Conservation (phyloP, 1,284 basidiomycete genomes). For the Ganoderma multipileum region DNA sequence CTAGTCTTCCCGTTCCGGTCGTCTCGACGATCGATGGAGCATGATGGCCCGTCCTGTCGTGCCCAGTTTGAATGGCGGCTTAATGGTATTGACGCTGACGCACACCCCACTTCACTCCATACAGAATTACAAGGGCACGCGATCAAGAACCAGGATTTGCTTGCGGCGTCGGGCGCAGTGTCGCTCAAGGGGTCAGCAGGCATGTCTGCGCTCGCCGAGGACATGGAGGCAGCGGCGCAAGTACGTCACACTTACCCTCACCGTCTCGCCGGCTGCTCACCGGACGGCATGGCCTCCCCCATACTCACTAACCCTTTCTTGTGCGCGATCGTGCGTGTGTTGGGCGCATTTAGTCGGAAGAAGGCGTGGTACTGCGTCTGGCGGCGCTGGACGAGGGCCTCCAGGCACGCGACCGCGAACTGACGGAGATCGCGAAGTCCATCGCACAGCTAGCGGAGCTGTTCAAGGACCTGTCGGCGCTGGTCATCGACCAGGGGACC, state of each 20-base stretch:
- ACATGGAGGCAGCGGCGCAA: constrained; percentile 77
- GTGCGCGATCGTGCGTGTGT: constrained; percentile 18
- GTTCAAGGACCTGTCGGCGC: constrained; percentile 91
- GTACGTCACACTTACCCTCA: constrained; percentile 47
- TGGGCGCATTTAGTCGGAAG: constrained; percentile 38
- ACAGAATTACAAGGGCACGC: constrained; percentile 92
- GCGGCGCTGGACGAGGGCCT: constrained; percentile 57
- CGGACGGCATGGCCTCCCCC: constrained; percentile 28
- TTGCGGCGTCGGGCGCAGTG: constrained; percentile 85
- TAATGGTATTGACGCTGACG: background rate
- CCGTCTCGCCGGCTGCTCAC: constrained; percentile 31
- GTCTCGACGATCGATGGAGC: constrained; percentile 32
- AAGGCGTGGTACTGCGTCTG: constrained; percentile 46
- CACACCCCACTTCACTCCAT: constrained; percentile 12
- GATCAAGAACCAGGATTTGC: constrained; percentile 91
- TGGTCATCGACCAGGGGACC: constrained; percentile 99
- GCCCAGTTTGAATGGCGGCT: background rate
- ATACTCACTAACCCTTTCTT: constrained; percentile 3
- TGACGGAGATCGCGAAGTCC: constrained; percentile 91
- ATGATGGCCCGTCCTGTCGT: background rate
- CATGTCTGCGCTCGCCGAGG: constrained; percentile 84
- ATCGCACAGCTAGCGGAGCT: constrained; percentile 93
- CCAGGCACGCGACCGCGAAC: constrained; percentile 76
- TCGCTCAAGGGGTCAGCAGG: constrained; percentile 83
- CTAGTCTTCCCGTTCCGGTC: constrained; percentile 26